These are phyloP conservation scores for Citrullus amarus DNA, from an alignment of 306 rosid genomes.

Conservation along the genomic window DNA sequence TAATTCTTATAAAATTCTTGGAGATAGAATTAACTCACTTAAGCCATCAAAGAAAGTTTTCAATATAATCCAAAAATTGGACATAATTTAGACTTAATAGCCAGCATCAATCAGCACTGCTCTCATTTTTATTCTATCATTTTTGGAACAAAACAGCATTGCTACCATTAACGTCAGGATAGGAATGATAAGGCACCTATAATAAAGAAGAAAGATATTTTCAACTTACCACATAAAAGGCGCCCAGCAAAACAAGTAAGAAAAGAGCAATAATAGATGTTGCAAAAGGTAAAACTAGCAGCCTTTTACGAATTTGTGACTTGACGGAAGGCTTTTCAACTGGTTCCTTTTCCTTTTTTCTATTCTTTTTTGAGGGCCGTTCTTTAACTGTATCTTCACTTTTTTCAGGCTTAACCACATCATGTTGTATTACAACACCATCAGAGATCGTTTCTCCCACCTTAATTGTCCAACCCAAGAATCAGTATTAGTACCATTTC, in stretches of 20 bases:
- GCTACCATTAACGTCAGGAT: neutral
- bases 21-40: neutral
- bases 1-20: neutral
- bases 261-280: slow-evolving; percentile 70
- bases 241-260: slow-evolving; percentile 76
- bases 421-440: slow-evolving; percentile 30
- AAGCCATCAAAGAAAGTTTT: neutral
- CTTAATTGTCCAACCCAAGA: slow-evolving; percentile 34
- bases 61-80: neutral
- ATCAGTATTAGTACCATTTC: slow-evolving; percentile 8
- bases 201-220: slow-evolving; percentile 3
- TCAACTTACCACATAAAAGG: slow-evolving; percentile 92
- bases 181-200: neutral
- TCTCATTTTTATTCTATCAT: too few relatives aligned
- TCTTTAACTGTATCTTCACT: slow-evolving; percentile 59
- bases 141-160: neutral
- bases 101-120: neutral
- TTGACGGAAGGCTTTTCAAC: slow-evolving; percentile 65
- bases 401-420: slow-evolving; percentile 53
- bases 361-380: slow-evolving; percentile 60
- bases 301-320: slow-evolving; percentile 58
- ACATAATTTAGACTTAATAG: neutral
- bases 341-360: slow-evolving; percentile 72
- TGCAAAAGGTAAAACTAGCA: slow-evolving; percentile 81
- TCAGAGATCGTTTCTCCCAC: slow-evolving; percentile 46